Conservation (phyloP, 768 basidiomycete species). For the Lactarius pseudohatsudake region DNA sequence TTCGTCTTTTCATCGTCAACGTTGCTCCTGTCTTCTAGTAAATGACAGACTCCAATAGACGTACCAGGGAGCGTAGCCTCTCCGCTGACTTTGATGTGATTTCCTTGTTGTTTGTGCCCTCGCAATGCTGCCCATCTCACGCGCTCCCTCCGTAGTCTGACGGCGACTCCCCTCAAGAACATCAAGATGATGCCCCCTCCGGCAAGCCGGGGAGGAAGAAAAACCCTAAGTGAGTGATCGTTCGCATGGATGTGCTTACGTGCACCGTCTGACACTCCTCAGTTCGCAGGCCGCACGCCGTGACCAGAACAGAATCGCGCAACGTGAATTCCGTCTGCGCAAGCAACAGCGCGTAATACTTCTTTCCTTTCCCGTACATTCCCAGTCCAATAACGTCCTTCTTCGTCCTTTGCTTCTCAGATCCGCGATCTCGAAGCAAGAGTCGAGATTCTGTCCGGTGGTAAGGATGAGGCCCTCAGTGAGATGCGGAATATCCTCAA, state of each 20-base stretch:
- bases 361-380: neutral
- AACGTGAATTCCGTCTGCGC: slow-evolving; percentile 87
- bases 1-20: neutral
- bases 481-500: slow-evolving; percentile 82
- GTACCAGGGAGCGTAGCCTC: slow-evolving; percentile 61
- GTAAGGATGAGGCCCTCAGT: slow-evolving; percentile 83
- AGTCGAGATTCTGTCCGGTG: slow-evolving; percentile 91
- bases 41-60: slow-evolving; percentile 46
- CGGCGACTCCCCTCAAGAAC: slow-evolving; percentile 47
- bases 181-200: slow-evolving; percentile 29
- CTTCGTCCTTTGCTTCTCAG: slow-evolving; percentile 40
- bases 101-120: slow-evolving; percentile 16
- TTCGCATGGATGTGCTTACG: slow-evolving; percentile 33
- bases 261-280: slow-evolving; percentile 26
- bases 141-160: slow-evolving; percentile 58
- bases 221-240: slow-evolving; percentile 71
- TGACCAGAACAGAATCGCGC: slow-evolving; percentile 90
- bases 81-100: slow-evolving; percentile 60
- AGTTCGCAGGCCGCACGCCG: slow-evolving; percentile 87
- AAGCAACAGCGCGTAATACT: slow-evolving; percentile 78
- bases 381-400: neutral
- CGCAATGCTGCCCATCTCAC: slow-evolving; percentile 14
- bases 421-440: slow-evolving; percentile 94
- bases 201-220: slow-evolving; percentile 81
- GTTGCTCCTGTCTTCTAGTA: neutral